These are phyloP conservation scores for Cryptomeria japonica DNA, from an alignment of 75 land plant genomes.

Conservation along the genomic window DNA sequence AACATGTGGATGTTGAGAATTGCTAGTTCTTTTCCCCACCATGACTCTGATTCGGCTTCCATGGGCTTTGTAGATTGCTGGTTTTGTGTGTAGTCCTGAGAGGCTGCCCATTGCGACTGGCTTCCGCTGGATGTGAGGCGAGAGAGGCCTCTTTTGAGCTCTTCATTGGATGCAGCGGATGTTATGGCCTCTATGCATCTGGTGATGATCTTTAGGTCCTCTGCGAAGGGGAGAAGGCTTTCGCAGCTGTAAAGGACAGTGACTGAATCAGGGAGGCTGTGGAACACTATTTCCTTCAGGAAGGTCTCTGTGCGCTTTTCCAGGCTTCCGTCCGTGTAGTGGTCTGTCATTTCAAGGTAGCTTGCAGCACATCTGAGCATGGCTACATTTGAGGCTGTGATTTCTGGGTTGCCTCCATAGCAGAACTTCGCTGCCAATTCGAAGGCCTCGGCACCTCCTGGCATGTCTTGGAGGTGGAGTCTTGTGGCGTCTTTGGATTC, in stretches of 20 bases:
- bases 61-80: too few relatives aligned
- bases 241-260: conserved; percentile 82
- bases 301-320: conserved; percentile 59
- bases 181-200: conserved; percentile 69
- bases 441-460: conserved; percentile 87
- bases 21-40: conserved; percentile 84
- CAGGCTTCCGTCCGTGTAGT: conserved; percentile 68
- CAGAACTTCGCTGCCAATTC: conserved; percentile 95
- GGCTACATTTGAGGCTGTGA: conserved; percentile 83
- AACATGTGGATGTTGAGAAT: conserved; percentile 80
- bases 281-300: conserved; percentile 61
- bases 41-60: conserved; percentile 29
- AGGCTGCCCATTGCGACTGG: neutral
- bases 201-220: conserved; percentile 71
- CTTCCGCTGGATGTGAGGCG: conserved; percentile 43
- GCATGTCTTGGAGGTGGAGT: conserved; percentile 47
- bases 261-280: conserved; percentile 60
- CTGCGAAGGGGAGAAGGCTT: conserved; percentile 71
- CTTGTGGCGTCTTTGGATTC: conserved; percentile 58
- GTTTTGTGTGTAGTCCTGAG: neutral
- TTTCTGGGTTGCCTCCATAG: conserved; percentile 74
- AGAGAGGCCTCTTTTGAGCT: conserved; percentile 59
- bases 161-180: conserved; percentile 77
- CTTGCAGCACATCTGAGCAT: conserved; percentile 74
- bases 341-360: conserved; percentile 91